Conservation (phyloP, 805 yeast genomes). For the Candida fluviatilis region DNA sequence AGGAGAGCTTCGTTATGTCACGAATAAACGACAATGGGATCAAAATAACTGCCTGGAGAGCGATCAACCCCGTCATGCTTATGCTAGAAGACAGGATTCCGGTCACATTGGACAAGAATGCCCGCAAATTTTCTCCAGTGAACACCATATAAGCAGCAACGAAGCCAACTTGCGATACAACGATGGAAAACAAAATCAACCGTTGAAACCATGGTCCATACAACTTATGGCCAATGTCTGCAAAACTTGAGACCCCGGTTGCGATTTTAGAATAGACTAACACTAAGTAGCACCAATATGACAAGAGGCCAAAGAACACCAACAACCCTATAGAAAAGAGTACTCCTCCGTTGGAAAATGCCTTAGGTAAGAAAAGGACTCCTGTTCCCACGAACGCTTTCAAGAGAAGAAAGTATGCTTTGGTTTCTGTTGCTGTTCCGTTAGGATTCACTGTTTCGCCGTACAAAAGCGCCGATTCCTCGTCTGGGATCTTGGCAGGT, state of each 20-base stretch:
- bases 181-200: conserved; percentile 58
- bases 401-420: conserved; percentile 66
- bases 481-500: conserved; percentile 27
- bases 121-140: conserved; percentile 66
- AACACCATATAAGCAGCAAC: conserved; percentile 79
- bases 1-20: conserved; percentile 70
- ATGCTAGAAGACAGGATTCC: conserved; percentile 35
- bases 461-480: conserved; percentile 27
- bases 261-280: conserved; percentile 55
- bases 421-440: conserved; percentile 70
- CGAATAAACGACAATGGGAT: conserved; percentile 69
- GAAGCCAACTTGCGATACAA: conserved; percentile 73
- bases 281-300: conserved; percentile 75
- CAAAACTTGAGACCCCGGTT: conserved; percentile 69
- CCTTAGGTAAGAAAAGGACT: conserved; percentile 64
- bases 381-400: conserved; percentile 81
- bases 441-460: conserved; percentile 25
- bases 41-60: conserved; percentile 53
- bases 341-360: conserved; percentile 71
- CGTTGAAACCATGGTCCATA: conserved; percentile 66
- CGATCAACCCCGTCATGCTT: conserved; percentile 41
- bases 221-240: conserved; percentile 63
- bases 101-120: conserved; percentile 55
- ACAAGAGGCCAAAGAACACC: conserved; percentile 59
- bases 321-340: conserved; percentile 51